Percentiles rank a stretch among this genome's conserved stretches.
phyloP scores from a whole-genome alignment of 1,284 basidiomycete species.

The Microbotryomycetes sp. region DNA sequence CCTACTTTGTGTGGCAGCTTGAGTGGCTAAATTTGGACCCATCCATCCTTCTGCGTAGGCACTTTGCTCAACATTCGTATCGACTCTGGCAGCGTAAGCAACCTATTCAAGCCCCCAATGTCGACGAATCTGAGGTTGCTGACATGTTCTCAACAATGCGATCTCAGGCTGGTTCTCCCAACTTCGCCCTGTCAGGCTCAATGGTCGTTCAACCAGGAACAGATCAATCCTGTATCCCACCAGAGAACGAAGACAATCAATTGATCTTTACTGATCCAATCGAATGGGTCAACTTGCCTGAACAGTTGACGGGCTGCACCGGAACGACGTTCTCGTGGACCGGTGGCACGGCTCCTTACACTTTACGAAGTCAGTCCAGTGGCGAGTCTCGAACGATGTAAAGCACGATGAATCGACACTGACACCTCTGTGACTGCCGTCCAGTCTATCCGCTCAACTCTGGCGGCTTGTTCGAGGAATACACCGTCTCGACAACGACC shows the following conservation, averaged over 20 bases:
- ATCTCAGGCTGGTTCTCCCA: not conserved
- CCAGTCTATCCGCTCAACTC: slow-evolving; percentile 1
- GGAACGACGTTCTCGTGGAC: slow-evolving; percentile 1
- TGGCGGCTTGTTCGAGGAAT: not conserved
- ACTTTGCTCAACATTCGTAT: slow-evolving; percentile 1
- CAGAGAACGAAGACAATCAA: not conserved
- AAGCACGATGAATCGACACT: not conserved
- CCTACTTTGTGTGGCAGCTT: too few species aligned
- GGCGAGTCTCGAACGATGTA: not conserved
- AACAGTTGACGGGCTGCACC: not conserved
- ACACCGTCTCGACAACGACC: not conserved
- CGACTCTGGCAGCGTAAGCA: not conserved
- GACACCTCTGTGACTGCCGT: not conserved
- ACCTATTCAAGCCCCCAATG: not conserved
- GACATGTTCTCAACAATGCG: not conserved
- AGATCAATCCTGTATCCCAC: slow-evolving; percentile 1
- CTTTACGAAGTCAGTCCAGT: not conserved
- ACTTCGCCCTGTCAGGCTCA: not conserved
- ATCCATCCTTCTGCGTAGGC: not conserved
- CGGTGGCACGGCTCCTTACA: not conserved
- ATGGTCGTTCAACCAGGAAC: slow-evolving; percentile 4
- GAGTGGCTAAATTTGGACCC: too few species aligned
- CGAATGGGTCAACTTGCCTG: not conserved
- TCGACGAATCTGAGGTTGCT: not conserved
- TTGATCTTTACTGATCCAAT: not conserved